Evolutionary conservation across 1,139 yeast species (phyloP).

Genomic region (Waltiozyma sp.): DNA sequence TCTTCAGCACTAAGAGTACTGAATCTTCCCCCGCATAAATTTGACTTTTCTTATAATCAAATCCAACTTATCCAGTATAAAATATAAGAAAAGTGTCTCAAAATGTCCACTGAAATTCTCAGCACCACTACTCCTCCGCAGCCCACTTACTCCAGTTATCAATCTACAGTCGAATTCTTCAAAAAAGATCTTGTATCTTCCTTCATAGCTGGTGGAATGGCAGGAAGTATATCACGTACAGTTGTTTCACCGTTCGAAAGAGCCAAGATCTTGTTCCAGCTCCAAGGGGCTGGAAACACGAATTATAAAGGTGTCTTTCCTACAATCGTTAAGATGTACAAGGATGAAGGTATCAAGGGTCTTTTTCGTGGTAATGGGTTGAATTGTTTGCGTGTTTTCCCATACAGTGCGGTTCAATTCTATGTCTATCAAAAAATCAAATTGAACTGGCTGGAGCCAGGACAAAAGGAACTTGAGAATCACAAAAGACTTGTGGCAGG

Average conservation of each 20-base stretch:
- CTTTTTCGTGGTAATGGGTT: constrained; percentile 83
- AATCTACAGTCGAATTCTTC: constrained; percentile 17
- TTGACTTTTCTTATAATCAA: too few relatives aligned
- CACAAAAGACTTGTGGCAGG: constrained; percentile 66
- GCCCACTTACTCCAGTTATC: constrained; percentile 1
- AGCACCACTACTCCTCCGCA: neutral
- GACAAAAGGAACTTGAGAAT: constrained; percentile 31
- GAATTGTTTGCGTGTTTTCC: constrained; percentile 82
- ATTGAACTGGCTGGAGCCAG: constrained; percentile 29
- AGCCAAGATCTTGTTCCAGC: constrained; percentile 82
- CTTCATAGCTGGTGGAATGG: constrained; percentile 65
- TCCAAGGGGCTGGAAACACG: constrained; percentile 64
- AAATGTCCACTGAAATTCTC: constrained; percentile 1
- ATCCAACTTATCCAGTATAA: too few relatives aligned
- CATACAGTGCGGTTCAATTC: constrained; percentile 93
- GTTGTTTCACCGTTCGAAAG: constrained; percentile 93
- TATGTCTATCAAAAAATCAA: constrained; percentile 73
- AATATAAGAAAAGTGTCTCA: too few relatives aligned
- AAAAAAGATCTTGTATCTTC: constrained; percentile 49
- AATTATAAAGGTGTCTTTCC: constrained; percentile 68
- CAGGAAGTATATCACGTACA: constrained; percentile 89
- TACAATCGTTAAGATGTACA: constrained; percentile 70
- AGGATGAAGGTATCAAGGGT: constrained; percentile 85
- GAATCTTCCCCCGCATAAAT: too few relatives aligned
- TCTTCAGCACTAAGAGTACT: too few relatives aligned